Percentiles rank a stretch among this genome's conserved stretches.
Conservation (phyloP, 495 filamentous ascomycete species). For the Articulospora tetracladia region DNA sequence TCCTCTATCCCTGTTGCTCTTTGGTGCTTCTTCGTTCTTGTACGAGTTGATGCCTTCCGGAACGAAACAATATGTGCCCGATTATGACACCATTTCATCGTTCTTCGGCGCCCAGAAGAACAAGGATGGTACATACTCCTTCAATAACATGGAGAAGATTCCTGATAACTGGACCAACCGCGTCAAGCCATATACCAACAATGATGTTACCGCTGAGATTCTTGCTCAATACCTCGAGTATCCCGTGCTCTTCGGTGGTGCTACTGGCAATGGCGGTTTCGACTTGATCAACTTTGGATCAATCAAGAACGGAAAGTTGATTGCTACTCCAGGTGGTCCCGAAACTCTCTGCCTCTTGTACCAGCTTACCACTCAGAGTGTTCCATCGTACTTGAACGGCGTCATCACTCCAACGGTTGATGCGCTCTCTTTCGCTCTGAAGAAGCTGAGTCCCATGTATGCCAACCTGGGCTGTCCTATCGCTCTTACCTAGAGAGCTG, state of each 20-base stretch:
- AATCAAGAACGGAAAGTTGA: slow-evolving; percentile 29
- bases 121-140: slow-evolving; percentile 29
- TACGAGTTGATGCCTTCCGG: slow-evolving; percentile 37
- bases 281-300: slow-evolving; percentile 28
- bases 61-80: slow-evolving; percentile 25
- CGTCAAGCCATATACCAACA: slow-evolving; percentile 28
- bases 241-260: slow-evolving; percentile 37
- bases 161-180: slow-evolving; percentile 36
- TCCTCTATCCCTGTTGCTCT: slow-evolving; percentile 30
- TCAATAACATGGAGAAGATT: slow-evolving; percentile 33
- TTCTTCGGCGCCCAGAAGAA: slow-evolving; percentile 35
- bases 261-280: slow-evolving; percentile 30
- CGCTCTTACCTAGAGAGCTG: slow-evolving; percentile 10
- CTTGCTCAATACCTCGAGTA: slow-evolving; percentile 31
- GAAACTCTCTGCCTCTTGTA: slow-evolving; percentile 31
- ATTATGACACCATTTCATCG: slow-evolving; percentile 31
- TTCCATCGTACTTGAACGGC: slow-evolving; percentile 29
- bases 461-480: slow-evolving; percentile 32
- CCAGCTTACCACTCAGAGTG: slow-evolving; percentile 30
- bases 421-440: slow-evolving; percentile 24
- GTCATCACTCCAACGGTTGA: slow-evolving; percentile 29
- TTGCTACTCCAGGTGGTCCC: slow-evolving; percentile 10
- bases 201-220: slow-evolving; percentile 30
- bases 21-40: slow-evolving; percentile 37
- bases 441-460: slow-evolving; percentile 23